Evolutionary conservation across 768 basidiomycete species (phyloP).

Genomic region (Termitomyces sp.): DNA sequence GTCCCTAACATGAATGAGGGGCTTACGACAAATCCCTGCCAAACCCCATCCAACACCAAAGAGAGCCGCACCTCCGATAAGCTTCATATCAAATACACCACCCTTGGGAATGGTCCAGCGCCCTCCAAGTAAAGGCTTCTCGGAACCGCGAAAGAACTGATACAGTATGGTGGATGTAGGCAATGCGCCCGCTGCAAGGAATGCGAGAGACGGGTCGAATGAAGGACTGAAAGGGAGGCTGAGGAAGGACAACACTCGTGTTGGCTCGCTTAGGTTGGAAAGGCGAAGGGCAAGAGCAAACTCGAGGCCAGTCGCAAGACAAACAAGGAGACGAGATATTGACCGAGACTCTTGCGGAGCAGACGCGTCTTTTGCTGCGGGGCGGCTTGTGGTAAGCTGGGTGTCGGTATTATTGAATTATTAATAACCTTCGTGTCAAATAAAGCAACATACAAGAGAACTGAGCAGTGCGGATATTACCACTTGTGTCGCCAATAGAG

Average conservation of each 20-base stretch:
- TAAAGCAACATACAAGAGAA: conserved; percentile 25
- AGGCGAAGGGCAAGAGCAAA: conserved; percentile 54
- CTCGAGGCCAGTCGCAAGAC: conserved; percentile 38
- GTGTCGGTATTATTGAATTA: neutral
- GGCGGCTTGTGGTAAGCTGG: conserved; percentile 3
- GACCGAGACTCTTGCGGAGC: conserved; percentile 9
- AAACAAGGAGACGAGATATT: conserved; percentile 34
- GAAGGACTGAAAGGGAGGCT: conserved; percentile 42
- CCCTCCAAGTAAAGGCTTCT: conserved; percentile 40
- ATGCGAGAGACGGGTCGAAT: conserved; percentile 56
- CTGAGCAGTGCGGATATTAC: conserved; percentile 25
- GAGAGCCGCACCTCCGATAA: conserved; percentile 47
- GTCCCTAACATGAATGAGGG: neutral
- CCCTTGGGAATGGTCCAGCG: conserved; percentile 37
- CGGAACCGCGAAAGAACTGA: conserved; percentile 32
- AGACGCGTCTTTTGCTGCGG: conserved; percentile 5
- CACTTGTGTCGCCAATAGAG: conserved; percentile 36
- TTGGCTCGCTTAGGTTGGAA: conserved; percentile 47
- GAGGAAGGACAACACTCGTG: conserved; percentile 49
- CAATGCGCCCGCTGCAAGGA: conserved; percentile 50
- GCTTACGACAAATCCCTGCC: conserved; percentile 59
- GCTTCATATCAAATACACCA: conserved; percentile 37
- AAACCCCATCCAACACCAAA: conserved; percentile 66
- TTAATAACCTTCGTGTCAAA: conserved; percentile 7
- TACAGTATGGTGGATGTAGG: conserved; percentile 44